Evolutionary conservation across 257 asterid species (phyloP).

Genomic region (Capsicum pubescens): DNA sequence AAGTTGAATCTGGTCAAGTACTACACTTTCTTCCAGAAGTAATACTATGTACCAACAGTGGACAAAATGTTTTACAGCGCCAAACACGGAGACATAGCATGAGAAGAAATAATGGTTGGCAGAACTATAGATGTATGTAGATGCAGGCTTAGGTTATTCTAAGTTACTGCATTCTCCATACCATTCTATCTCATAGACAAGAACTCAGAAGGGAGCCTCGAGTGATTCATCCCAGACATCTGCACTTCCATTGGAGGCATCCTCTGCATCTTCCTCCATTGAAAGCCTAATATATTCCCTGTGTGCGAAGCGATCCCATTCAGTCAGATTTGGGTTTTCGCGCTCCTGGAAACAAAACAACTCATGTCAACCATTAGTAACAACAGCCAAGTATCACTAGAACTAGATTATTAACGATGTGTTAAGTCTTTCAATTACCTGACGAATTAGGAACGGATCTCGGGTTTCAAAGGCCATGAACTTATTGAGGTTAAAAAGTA

Average conservation of each 20-base stretch:
- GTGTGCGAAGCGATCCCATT: slow-evolving; percentile 99
- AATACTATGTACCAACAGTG: background rate
- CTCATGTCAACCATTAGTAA: slow-evolving; percentile 30
- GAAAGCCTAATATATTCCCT: slow-evolving; percentile 98
- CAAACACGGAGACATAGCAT: slow-evolving; percentile 12
- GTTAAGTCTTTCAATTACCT: slow-evolving; percentile 51
- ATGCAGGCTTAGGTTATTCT: slow-evolving; percentile 16
- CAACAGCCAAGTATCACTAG: background rate
- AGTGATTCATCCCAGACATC: slow-evolving; percentile 99
- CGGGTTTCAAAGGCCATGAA: slow-evolving; percentile 99
- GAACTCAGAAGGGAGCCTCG: slow-evolving; percentile 95
- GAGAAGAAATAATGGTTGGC: slow-evolving; percentile 20
- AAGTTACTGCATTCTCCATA: slow-evolving; percentile 30
- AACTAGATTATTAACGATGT: slow-evolving; percentile 22
- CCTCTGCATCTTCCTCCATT: slow-evolving; percentile 99
- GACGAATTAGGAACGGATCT: slow-evolving; percentile 97
- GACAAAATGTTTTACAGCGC: background rate
- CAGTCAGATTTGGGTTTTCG: slow-evolving; percentile 95
- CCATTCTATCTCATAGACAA: slow-evolving; percentile 51
- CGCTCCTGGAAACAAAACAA: slow-evolving; percentile 75
- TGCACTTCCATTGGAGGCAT: slow-evolving; percentile 99
- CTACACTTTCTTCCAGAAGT: background rate
- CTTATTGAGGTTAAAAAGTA: slow-evolving; percentile 96
- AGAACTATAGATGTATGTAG: slow-evolving; percentile 9
- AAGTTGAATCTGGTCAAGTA: background rate